Evolutionary conservation across 768 basidiomycete genomes (phyloP), one percentile per base, ranked within the genome.

Genomic region (Gloeopeniophorella convolvens): DNA sequence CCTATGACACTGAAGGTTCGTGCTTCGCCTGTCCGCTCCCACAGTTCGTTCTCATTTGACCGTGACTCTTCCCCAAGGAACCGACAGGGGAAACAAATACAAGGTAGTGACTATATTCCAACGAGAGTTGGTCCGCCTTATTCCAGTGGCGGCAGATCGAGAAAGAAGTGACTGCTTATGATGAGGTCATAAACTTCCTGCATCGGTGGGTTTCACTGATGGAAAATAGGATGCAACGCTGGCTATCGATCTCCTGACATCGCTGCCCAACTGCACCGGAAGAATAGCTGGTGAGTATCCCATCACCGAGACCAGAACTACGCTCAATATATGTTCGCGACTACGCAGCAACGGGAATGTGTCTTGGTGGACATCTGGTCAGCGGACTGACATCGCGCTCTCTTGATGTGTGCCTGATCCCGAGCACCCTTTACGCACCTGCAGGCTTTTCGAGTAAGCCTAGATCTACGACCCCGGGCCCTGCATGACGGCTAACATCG

Each of bases 21-120:
- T 45, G 35, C 39, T 16, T n/a, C 12, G 16, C 20, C 35, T 33
- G 8, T 39, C 11, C 8, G 16, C 13, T 31, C 16, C n/a, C 4
- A 10, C 39, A 3, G 28, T 15, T 52, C 11, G 20, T 18, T 26
- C 5, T 4, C 6, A 10, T 35, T 35, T 37, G 16, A 31, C 23
- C 34, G 36, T 10, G 11, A 13, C 9, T 26, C 8, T 16, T 40
- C 37, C 16, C 23, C 31, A 42, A 79, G 89, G 90, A 15, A 92
- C 89, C 28, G 87, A 95, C 63, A 70, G 85, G 56, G 95, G 95
- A n/a, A 97, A 98, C 70, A 77, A 71, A 58, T 95, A 86, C 75
- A 97, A 97, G 77, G 90, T 78, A 45, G n/a, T n/a, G n/a, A n/a
- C n/a, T n/a, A n/a, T n/a, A n/a, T n/a, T n/a, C n/a, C n/a, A n/a